Evolutionary conservation across 352 stramenopile species (phyloP), one percentile per base, ranked within the genome.

Genomic region (Globisporangium polare): DNA sequence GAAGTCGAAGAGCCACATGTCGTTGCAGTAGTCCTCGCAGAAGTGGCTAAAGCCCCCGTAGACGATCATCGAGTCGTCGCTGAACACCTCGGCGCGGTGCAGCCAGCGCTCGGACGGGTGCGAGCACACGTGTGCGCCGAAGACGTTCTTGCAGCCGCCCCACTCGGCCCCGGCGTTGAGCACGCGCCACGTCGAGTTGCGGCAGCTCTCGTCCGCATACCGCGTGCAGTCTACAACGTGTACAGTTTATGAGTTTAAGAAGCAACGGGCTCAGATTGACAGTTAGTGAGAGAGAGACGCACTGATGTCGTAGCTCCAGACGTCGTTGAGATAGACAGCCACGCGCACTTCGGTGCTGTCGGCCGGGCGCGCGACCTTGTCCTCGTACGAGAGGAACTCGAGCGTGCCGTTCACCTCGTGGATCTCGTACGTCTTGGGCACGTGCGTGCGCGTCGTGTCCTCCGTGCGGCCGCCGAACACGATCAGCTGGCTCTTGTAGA

Each of bases 1-100:
- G 55, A 98, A 87, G 69, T 98, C 89, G 54, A 97, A 98, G 13
- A 95, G 66, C 95, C 96, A 99, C 68, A 98, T 78, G 73, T 99
- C 96, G 67, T 97, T 79, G 72, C 96, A 99, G 63, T 98, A 99
- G 68, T 99, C 96, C 41, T 89, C 83, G 64, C 96, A 99, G 29
- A 94, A 72, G 7, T 89, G 81, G 0, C 80, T 88, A 61, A 98
- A 99, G 9, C 96, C 96, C 27, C 94, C 95, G 66, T 97, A 98
- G 41, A 98, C 66, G 13, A 92, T 64, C 90, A 99, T 97, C 3
- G 85, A 93, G 18, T 78, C 74, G 59, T 98, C 86, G 42, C 82
- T 69, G 59, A 98, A 94, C 33, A 97, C 83, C 24, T 92, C 75
- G 6, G 93, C 87, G 45, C 80, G 88, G 56, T 98, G 93, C 59